phyloP scores from a whole-genome alignment of 352 stramenopile species.

The Pythium sukuiense region DNA sequence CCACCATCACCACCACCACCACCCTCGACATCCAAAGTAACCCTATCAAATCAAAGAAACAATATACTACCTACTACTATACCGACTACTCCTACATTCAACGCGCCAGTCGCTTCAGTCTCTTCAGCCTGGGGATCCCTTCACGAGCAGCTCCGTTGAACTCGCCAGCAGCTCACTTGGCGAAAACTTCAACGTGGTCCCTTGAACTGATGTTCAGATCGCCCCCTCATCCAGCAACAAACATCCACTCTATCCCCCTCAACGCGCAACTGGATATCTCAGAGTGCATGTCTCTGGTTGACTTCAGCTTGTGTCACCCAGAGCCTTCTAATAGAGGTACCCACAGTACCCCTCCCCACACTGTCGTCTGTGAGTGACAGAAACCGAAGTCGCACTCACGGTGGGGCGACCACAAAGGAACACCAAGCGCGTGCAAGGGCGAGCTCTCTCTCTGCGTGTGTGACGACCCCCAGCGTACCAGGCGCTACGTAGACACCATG shows the following conservation, averaged over 20 bases:
- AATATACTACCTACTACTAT: constrained; percentile 1
- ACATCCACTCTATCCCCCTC: neutral
- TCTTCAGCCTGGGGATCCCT: too few relatives aligned
- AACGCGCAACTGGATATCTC: neutral
- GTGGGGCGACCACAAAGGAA: constrained; percentile 4
- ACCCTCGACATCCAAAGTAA: neutral
- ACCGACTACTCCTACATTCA: too few relatives aligned
- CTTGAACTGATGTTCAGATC: neutral
- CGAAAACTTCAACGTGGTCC: neutral
- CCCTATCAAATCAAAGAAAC: neutral
- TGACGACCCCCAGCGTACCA: neutral
- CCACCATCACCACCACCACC: neutral
- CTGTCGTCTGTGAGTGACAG: constrained; percentile 11
- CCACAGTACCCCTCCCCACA: constrained; percentile 7
- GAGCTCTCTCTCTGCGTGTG: neutral
- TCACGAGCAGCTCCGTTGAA: neutral
- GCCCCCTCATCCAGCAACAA: constrained; percentile 7
- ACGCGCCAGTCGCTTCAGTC: too few relatives aligned
- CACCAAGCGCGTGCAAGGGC: neutral
- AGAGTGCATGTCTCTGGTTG: constrained; percentile 5
- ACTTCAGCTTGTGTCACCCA: neutral
- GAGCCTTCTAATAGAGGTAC: constrained; percentile 9
- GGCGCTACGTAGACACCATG: constrained; percentile 16
- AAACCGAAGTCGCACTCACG: constrained; percentile 30
- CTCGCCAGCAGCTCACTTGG: neutral